Conservation (phyloP, 768 basidiomycete species). For the Suillus lakei region DNA sequence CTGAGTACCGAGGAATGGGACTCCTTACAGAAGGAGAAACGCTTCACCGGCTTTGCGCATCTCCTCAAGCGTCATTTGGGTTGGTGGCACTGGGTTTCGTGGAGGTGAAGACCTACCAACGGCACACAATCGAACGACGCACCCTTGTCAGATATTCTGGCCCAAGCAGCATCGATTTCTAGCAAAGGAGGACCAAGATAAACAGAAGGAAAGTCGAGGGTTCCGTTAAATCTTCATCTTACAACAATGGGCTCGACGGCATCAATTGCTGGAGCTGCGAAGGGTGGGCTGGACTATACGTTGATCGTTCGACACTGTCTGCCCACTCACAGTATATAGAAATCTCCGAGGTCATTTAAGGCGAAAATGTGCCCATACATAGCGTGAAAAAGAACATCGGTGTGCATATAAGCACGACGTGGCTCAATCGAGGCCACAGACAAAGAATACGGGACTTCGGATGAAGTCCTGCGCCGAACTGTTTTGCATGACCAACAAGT, state of each 20-base stretch:
- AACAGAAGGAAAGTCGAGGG: constrained; percentile 5
- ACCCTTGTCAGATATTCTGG: constrained; percentile 10
- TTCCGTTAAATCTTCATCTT: constrained; percentile 15
- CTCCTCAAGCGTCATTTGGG: constrained; percentile 8
- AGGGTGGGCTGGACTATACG: no score
- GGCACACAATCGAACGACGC: no score
- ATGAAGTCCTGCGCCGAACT: not conserved
- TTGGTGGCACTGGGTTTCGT: constrained; percentile 4
- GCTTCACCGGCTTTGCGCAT: constrained; percentile 8
- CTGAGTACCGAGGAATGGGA: no score
- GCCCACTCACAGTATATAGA: not conserved
- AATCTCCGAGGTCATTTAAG: not conserved
- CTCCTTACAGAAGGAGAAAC: not conserved
- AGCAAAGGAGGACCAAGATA: constrained; percentile 12
- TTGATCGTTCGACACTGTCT: not conserved
- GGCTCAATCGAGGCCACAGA: constrained; percentile 7
- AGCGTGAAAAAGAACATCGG: constrained; percentile 10
- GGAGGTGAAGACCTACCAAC: no score
- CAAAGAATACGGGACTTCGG: not conserved
- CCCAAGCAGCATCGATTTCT: constrained; percentile 17
- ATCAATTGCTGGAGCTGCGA: constrained; percentile 12
- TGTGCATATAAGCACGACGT: not conserved
- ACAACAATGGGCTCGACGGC: constrained; percentile 13
- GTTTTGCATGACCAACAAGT: no score
- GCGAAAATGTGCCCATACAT: constrained; percentile 2